Percentiles rank a stretch among this genome's conserved stretches.
Evolutionary conservation across 495 filamentous ascomycete genomes (phyloP).

Genomic region (Aspergillus taichungensis): DNA sequence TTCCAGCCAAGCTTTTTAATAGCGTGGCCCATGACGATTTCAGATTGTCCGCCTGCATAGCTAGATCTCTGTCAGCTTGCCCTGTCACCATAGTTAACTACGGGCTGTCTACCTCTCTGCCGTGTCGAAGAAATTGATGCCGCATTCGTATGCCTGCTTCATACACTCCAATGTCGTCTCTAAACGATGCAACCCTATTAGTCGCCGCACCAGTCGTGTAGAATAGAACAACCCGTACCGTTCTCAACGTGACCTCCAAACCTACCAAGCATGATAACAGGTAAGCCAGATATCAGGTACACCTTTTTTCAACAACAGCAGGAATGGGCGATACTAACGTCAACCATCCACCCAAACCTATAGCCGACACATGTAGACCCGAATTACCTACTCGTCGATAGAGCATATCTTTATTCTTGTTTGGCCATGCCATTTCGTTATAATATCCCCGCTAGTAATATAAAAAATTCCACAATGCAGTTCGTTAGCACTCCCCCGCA

Average conservation of each 20-base stretch:
- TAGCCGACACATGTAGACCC: constrained; percentile 59
- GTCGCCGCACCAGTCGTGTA: neutral
- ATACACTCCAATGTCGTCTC: constrained; percentile 59
- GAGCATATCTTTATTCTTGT: constrained; percentile 44
- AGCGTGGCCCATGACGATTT: constrained; percentile 65
- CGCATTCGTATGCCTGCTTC: constrained; percentile 66
- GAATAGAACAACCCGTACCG: constrained; percentile 1
- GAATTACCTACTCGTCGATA: constrained; percentile 62
- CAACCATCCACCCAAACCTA: constrained; percentile 58
- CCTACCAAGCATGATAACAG: neutral
- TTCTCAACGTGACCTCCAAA: constrained; percentile 18
- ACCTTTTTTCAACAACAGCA: neutral
- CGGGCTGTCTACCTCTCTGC: constrained; percentile 34
- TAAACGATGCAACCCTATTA: constrained; percentile 11
- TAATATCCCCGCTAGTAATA: no score
- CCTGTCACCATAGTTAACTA: no score
- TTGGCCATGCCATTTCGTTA: constrained; percentile 17
- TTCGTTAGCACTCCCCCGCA: no score
- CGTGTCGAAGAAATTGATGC: constrained; percentile 65
- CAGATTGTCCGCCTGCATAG: constrained; percentile 60
- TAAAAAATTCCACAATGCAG: no score
- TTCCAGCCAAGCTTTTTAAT: constrained; percentile 56
- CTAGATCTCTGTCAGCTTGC: constrained; percentile 40
- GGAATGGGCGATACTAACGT: constrained; percentile 8
- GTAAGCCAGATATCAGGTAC: neutral